Evolutionary conservation across 331 rosid genomes (phyloP).

Genomic region (Stylosanthes scabra): DNA sequence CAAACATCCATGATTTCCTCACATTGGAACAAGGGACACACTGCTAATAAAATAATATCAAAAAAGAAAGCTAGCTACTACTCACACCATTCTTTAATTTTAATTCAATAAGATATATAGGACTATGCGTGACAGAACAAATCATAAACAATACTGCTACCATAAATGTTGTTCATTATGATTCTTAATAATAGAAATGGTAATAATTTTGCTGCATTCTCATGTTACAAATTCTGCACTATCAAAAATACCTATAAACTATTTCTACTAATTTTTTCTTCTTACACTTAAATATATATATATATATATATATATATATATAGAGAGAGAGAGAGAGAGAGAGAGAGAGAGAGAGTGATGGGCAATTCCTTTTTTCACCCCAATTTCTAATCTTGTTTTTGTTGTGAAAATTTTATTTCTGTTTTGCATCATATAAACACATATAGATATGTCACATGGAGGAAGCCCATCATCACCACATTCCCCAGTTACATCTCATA

Average conservation of each 20-base stretch:
- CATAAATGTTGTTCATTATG: conserved; percentile 12
- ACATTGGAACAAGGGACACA: conserved; percentile 30
- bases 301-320: too few species aligned
- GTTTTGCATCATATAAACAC: conserved; percentile 61
- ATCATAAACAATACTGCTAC: conserved; percentile 14
- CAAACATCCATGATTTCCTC: conserved; percentile 58
- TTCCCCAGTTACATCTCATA: conserved; percentile 48
- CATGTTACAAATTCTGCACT: too few species aligned
- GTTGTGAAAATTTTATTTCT: conserved; percentile 46
- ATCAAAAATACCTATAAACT: too few species aligned
- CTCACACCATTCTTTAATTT: not conserved
- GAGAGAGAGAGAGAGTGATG: conserved; percentile 36
- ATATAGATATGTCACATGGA: conserved; percentile 55
- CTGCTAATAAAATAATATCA: conserved; percentile 7
- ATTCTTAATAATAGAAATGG: not conserved
- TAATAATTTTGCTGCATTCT: not conserved
- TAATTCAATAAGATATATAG: conserved; percentile 8
- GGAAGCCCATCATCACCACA: conserved; percentile 24
- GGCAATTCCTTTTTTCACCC: conserved; percentile 24
- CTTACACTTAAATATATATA: not conserved
- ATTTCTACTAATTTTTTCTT: too few species aligned
- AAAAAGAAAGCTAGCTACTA: conserved; percentile 4
- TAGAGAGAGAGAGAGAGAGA: too few species aligned
- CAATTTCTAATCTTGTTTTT: conserved; percentile 16
- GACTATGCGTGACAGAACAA: conserved; percentile 32